A percentile compares a stretch with the other conserved stretches of the same genome.
These are phyloP conservation scores for Hyphopichia buzzinii DNA, from an alignment of 1,139 yeast genomes.

Conservation along the genomic window DNA sequence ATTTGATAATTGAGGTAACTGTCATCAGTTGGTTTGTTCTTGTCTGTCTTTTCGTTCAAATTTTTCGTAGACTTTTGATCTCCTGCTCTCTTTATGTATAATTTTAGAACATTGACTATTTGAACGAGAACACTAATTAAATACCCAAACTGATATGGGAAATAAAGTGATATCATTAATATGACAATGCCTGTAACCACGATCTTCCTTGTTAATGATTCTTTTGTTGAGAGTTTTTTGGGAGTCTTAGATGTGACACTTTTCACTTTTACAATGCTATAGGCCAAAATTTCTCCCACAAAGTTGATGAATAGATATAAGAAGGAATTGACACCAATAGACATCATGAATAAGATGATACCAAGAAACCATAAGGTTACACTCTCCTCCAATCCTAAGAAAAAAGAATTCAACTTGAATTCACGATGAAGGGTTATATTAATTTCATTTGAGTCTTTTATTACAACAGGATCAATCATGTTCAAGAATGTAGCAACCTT, in stretches of 20 bases:
- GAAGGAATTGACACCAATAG: conserved; percentile 45
- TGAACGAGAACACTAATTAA: conserved; percentile 58
- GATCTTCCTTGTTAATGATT: conserved; percentile 13
- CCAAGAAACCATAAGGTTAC: conserved; percentile 55
- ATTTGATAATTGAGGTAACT: conserved; percentile 48
- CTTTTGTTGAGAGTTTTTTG: neutral
- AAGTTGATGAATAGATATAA: conserved; percentile 17
- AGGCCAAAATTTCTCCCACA: neutral
- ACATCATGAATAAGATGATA: conserved; percentile 51
- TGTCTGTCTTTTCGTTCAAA: neutral
- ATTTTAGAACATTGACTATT: conserved; percentile 30
- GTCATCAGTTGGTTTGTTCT: conserved; percentile 10
- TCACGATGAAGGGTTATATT: conserved; percentile 22
- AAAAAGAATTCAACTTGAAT: conserved; percentile 41
- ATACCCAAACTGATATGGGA: conserved; percentile 81
- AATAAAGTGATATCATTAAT: conserved; percentile 50
- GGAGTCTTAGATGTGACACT: neutral
- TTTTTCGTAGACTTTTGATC: neutral
- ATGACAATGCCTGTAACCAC: conserved; percentile 22
- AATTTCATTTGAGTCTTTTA: conserved; percentile 37
- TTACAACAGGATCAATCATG: conserved; percentile 56
- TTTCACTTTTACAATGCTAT: neutral
- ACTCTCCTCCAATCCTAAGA: conserved; percentile 64
- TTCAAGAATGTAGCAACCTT: conserved; percentile 23
- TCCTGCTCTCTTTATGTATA: neutral